Conservation (phyloP, 768 basidiomycete genomes). For the Russula sp. region DNA sequence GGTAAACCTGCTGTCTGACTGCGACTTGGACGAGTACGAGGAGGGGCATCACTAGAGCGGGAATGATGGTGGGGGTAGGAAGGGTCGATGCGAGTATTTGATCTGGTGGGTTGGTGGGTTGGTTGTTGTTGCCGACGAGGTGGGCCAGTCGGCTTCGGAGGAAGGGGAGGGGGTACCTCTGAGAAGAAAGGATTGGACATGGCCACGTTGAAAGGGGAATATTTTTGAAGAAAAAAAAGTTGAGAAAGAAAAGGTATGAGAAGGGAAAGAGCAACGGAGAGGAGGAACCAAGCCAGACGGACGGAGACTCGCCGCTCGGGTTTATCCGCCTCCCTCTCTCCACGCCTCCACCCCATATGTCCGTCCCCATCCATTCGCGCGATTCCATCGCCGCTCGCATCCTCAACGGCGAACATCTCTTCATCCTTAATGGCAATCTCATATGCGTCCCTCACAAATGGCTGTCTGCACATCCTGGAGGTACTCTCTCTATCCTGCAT, state of each 20-base stretch:
- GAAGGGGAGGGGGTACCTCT: slow-evolving; percentile 27
- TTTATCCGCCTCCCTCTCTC: not conserved
- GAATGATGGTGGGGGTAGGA: slow-evolving; percentile 63
- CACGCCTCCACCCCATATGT: too few relatives aligned
- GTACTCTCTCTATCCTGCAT: slow-evolving; percentile 81
- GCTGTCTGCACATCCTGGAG: slow-evolving; percentile 88
- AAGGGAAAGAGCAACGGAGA: not conserved
- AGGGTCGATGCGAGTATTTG: slow-evolving; percentile 40
- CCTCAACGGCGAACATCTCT: slow-evolving; percentile 63
- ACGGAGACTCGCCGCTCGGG: not conserved
- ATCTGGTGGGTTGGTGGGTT: not conserved
- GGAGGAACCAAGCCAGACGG: too few relatives aligned
- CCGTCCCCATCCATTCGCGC: slow-evolving; percentile 28
- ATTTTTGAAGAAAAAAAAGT: too few relatives aligned
- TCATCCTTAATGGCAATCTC: slow-evolving; percentile 62
- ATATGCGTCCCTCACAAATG: slow-evolving; percentile 63
- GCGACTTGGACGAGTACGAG: slow-evolving; percentile 45
- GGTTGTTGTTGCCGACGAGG: slow-evolving; percentile 20
- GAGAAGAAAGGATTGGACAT: slow-evolving; percentile 10
- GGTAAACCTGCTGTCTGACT: slow-evolving; percentile 44
- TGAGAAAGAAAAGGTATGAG: not conserved
- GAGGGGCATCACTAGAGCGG: slow-evolving; percentile 36
- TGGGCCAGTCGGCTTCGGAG: slow-evolving; percentile 29
- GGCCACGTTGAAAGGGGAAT: slow-evolving; percentile 3
- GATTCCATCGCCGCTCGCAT: slow-evolving; percentile 62